Evolutionary conservation across 2,329 filamentous ascomycete genomes (phyloP), one percentile per base, ranked within the genome.

Genomic region (Phialemonium atrogriseum): DNA sequence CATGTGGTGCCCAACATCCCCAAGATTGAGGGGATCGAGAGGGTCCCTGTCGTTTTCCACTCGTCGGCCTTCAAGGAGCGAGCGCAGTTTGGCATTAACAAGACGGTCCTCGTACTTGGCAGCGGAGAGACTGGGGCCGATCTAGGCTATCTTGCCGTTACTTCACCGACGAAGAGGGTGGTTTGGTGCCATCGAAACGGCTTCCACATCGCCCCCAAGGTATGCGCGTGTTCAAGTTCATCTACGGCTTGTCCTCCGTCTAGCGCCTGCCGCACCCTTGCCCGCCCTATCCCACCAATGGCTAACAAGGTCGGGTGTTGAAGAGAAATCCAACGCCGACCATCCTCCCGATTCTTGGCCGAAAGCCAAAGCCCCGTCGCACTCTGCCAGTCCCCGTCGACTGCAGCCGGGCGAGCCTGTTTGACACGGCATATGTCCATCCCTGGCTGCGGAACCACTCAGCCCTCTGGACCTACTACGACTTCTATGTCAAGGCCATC

Each of bases 361-460:
- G 34, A 9, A 43, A 41, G 15, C 28, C 36, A 11, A 37, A 24
- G 4, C 15, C 25, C 19, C 27, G 23, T 2, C 55, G 50, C 7
- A 64, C 64, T 27, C 28, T 30, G 4, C 28, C 28, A 7, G 64
- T 67, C 23, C 65, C 66, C 0, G 55, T 66, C 10, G 66, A 70
- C 38, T 56, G 59, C 3, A 58, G 59, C 1, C 52, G 62, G 2
- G 64, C 64, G 8, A 67, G 63, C 33, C 44, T 70, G 5, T 69
- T 71, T 37, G 66, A 70, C 37, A 69, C 66, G 0, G 62, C 64
- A 5, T 70, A 70, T 33, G 59, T 63, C 5, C 66, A 68, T n/a
- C 60, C 61, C 0, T 35, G 58, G 4, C 48, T 70, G 1, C 60
- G 64, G 35, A 54, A 54, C n/a, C 59, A 59, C 10, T 49, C 42